Evolutionary conservation across 495 filamentous ascomycete genomes (phyloP).

Genomic region (Staphylotrichum longicolle): DNA sequence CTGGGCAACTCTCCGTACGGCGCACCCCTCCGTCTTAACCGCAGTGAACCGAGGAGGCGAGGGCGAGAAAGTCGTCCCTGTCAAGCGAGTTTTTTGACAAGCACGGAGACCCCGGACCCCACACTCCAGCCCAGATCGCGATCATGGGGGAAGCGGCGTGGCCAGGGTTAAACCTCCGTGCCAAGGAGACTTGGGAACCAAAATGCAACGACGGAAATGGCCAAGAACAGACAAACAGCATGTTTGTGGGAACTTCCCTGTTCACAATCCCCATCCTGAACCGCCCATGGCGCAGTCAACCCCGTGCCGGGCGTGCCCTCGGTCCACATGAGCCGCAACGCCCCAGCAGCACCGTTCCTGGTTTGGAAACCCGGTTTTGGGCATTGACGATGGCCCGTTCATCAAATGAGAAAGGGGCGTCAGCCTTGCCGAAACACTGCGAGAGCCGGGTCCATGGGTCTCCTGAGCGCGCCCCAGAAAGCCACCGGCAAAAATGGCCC

Average conservation of each 20-base stretch:
- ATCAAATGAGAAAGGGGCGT: slow-evolving; percentile 23
- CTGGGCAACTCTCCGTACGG: too few relatives aligned
- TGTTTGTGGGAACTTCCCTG: background rate
- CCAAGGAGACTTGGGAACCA: background rate
- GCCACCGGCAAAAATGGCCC: slow-evolving; percentile 15
- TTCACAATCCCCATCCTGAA: background rate
- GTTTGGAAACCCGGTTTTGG: slow-evolving; percentile 18
- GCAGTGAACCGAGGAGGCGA: too few relatives aligned
- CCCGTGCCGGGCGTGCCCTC: background rate
- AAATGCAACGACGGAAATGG: slow-evolving; percentile 4
- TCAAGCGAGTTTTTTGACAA: background rate
- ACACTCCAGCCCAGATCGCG: slow-evolving; percentile 3
- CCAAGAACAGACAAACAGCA: background rate
- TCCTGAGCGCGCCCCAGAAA: background rate
- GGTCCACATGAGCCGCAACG: slow-evolving; percentile 6
- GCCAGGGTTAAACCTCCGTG: background rate
- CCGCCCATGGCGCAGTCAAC: background rate
- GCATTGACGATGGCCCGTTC: slow-evolving; percentile 14
- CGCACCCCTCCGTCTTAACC: too few relatives aligned
- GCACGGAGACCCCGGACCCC: background rate
- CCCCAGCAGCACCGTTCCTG: slow-evolving; percentile 2
- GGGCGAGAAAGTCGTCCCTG: too few relatives aligned
- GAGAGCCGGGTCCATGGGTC: slow-evolving; percentile 11
- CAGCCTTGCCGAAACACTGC: slow-evolving; percentile 19
- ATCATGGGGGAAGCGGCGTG: slow-evolving; percentile 6